phyloP scores from a whole-genome alignment of 2,329 filamentous ascomycete genomes.

The Stagonosporopsis vannaccii region DNA sequence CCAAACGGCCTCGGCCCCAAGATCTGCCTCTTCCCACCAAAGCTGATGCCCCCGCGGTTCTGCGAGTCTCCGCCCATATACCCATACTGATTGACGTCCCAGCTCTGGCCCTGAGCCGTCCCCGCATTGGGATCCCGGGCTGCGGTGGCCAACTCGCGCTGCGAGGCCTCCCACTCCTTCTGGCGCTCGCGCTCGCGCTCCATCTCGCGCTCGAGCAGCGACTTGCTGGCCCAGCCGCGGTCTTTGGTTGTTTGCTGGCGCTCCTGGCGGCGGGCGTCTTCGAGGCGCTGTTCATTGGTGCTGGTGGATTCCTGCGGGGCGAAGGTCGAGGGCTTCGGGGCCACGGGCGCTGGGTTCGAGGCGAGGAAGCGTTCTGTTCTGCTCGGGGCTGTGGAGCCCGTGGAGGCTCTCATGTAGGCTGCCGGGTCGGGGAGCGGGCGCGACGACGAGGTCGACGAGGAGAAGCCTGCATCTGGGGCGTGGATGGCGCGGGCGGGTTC shows the following conservation, averaged over 20 bases:
- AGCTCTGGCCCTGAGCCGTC: constrained; percentile 71
- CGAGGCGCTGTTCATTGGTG: constrained; percentile 67
- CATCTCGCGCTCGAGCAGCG: constrained; percentile 80
- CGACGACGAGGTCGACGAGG: constrained; percentile 30
- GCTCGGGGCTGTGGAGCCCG: constrained; percentile 27
- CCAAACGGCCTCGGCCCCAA: constrained; percentile 75
- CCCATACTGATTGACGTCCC: constrained; percentile 80
- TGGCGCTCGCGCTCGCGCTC: constrained; percentile 79
- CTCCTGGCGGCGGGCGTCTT: constrained; percentile 66
- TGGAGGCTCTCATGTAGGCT: constrained; percentile 33
- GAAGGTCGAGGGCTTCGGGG: constrained; percentile 51
- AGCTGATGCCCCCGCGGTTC: constrained; percentile 68
- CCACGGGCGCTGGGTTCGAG: constrained; percentile 60
- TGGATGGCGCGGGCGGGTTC: constrained; percentile 41
- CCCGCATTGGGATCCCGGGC: constrained; percentile 65
- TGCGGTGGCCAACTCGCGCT: constrained; percentile 68
- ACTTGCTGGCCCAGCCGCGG: constrained; percentile 70
- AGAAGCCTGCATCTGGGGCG: constrained; percentile 26
- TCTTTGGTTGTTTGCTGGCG: constrained; percentile 69
- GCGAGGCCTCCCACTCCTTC: constrained; percentile 79
- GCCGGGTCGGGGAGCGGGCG: constrained; percentile 45
- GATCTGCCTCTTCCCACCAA: constrained; percentile 76
- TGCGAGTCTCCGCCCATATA: constrained; percentile 78
- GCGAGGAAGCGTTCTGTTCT: constrained; percentile 67
- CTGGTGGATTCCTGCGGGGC: constrained; percentile 62